Evolutionary conservation across 352 stramenopile species (phyloP), one percentile per base, ranked within the genome.

Genomic region (Globisporangium viniferum): DNA sequence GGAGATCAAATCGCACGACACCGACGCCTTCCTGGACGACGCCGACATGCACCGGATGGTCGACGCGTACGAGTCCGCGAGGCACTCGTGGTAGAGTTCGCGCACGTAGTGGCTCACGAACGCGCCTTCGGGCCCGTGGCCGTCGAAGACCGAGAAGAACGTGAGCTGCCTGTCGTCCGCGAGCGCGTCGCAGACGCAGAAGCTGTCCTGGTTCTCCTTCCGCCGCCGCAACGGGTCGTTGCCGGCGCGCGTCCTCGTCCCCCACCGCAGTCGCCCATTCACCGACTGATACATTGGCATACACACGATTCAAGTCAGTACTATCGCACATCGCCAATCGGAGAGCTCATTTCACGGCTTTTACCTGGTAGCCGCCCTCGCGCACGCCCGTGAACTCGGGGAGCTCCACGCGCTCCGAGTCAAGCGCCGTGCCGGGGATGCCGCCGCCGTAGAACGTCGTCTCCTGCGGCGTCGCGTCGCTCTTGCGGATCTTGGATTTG

Each of bases 171-270:
- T n/a, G 48, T 90, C 82, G 5, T 82, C 71, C 3, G 67, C 77
- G 36, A 93, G 55, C 12, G 57, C 66, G 56, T 93, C 84, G 59
- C 72, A 78, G 20, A 94, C 75, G 46, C 77, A 90, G 41, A 94
- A 82, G 29, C 74, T 79, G 72, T 94, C 86, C 68, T 94, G 86
- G 70, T 94, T 94, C 71, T 94, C 84, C 54, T 94, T 94, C 2
- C 86, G 80, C n/a, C 86, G 81, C n/a, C 80, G 73, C 66, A 94
- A 62, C 14, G 83, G 77, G 66, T 94, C 86, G 66, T 90, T 90
- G 35, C 86, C 86, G 24, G 86, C 84, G 57, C 86, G 77, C 6
- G 73, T 86, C 44, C 79, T 72, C 27, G 69, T 65, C 22, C 86
- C 86, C 86, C 86, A 94, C 5, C 65, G 69, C 27, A 93, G 67